Conservation (phyloP, 345 rosid species). For the Zanthoxylum bungeanum region DNA sequence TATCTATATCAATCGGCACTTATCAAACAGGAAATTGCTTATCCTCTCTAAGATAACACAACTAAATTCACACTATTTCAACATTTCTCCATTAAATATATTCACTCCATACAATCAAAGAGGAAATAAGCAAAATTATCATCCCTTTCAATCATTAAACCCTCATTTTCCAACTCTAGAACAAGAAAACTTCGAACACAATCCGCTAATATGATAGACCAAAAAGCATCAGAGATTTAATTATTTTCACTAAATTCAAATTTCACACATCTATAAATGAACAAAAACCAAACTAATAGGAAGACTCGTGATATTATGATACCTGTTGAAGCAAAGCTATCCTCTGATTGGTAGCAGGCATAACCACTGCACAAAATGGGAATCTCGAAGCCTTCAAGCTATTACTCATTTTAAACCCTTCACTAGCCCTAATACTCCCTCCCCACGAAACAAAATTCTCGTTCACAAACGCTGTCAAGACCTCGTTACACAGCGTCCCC, state of each 20-base stretch:
- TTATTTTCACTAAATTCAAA: not conserved
- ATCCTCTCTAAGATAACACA: not conserved
- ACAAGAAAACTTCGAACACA: not conserved
- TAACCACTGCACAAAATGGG: conserved; percentile 96
- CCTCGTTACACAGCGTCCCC: conserved; percentile 69
- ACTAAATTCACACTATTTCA: not conserved
- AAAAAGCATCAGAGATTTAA: not conserved
- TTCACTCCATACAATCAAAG: not conserved
- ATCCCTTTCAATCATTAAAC: not conserved
- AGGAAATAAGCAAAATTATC: not conserved
- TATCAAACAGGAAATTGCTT: too few species aligned
- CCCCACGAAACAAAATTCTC: conserved; percentile 98
- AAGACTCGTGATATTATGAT: not conserved
- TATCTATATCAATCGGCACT: not conserved
- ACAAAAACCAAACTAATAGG: not conserved
- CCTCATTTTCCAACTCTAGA: not conserved
- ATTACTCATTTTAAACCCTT: conserved; percentile 99
- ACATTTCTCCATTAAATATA: not conserved
- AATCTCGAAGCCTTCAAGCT: conserved; percentile 95
- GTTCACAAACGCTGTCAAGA: conserved; percentile 60
- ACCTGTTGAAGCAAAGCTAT: conserved; percentile 97
- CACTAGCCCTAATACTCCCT: conserved; percentile 87
- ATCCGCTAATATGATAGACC: not conserved
- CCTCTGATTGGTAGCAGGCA: conserved; percentile 94
- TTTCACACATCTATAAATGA: not conserved